Conservation (phyloP, 192 early-diverging fungal genomes). For the Diversispora epigaea region DNA sequence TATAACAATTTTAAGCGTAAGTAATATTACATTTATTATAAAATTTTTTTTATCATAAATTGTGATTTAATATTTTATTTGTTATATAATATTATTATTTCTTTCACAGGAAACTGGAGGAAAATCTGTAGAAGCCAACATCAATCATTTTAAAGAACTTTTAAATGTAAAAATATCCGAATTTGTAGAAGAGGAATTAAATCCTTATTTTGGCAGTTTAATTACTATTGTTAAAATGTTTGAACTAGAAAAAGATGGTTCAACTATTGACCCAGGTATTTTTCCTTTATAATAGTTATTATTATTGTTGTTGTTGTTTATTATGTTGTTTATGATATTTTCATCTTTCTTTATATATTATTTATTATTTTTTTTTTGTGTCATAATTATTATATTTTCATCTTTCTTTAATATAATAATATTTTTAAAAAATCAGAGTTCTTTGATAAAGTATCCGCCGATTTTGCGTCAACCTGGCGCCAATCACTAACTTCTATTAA, state of each 20-base stretch:
- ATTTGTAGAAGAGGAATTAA: slow-evolving; percentile 88
- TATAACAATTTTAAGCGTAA: slow-evolving; percentile 73
- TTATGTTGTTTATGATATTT: no score
- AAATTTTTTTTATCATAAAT: no score
- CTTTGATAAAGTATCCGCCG: slow-evolving; percentile 65
- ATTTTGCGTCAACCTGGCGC: slow-evolving; percentile 84
- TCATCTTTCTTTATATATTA: no score
- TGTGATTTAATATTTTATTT: neutral
- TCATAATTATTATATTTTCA: no score
- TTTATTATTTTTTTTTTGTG: no score
- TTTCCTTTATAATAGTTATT: neutral
- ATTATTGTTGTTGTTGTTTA: no score
- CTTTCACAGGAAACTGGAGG: slow-evolving; percentile 49
- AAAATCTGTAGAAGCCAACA: slow-evolving; percentile 48
- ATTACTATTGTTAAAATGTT: slow-evolving; percentile 76
- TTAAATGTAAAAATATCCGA: slow-evolving; percentile 67
- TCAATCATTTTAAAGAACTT: slow-evolving; percentile 58
- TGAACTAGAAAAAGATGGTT: slow-evolving; percentile 63
- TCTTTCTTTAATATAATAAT: no score
- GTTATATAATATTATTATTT: neutral
- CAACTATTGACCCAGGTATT: slow-evolving; percentile 49
- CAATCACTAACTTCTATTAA: slow-evolving; percentile 74
- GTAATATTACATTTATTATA: slow-evolving; percentile 14
- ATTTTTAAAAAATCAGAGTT: slow-evolving; percentile 37
- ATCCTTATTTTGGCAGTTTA: slow-evolving; percentile 75